A percentile compares a stretch with the other conserved stretches of the same genome.
These are phyloP conservation scores for Candida railenensis DNA, from an alignment of 805 yeast species.

Conservation along the genomic window DNA sequence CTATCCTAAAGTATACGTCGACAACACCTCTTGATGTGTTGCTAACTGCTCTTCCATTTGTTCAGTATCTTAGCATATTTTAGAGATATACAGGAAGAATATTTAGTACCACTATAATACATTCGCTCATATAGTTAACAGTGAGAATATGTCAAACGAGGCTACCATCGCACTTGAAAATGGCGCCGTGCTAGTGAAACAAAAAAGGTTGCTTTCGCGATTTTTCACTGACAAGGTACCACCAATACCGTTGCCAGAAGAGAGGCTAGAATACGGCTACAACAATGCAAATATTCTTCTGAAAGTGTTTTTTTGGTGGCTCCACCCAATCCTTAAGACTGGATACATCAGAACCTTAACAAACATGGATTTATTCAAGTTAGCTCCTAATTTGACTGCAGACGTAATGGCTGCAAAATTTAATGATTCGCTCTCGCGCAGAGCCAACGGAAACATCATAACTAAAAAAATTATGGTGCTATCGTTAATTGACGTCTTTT, in stretches of 20 bases:
- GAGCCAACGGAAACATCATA: constrained; percentile 11
- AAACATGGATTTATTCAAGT: constrained; percentile 14
- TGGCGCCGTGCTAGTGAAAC: neutral
- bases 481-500: constrained; percentile 48
- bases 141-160: no score
- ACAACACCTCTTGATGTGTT: no score
- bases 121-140: no score
- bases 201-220: constrained; percentile 12
- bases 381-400: constrained; percentile 11
- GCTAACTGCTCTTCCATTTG: no score
- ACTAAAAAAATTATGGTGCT: constrained; percentile 25
- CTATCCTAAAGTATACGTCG: no score
- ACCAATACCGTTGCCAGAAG: constrained; percentile 12
- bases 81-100: no score
- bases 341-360: constrained; percentile 20
- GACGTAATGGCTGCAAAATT: constrained; percentile 12
- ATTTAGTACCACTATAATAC: no score
- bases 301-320: constrained; percentile 18
- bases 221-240: constrained; percentile 11
- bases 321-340: constrained; percentile 15
- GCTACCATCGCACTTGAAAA: neutral
- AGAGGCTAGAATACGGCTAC: constrained; percentile 8
- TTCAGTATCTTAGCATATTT: no score
- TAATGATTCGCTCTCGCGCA: constrained; percentile 12
- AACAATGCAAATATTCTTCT: constrained; percentile 10